Base-by-base conservation (phyloP, 1,139 yeast genomes). In the Pichia sp. region DNA sequence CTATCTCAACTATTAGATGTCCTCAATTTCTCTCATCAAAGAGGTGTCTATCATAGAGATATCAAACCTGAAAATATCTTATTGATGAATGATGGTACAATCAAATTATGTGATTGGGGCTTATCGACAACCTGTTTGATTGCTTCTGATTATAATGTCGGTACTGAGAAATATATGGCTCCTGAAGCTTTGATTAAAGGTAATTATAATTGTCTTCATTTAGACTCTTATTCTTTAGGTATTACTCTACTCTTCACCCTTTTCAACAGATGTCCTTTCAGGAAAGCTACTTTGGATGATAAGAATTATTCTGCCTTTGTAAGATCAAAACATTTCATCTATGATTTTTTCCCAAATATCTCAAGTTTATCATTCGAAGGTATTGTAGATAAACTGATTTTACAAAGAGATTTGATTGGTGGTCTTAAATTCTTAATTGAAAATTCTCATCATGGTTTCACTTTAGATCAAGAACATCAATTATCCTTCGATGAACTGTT, bases 201-300 rank as follows among this genome's bases (percentile, higher is more conserved):
- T 64, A 53, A 67, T 59, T 79, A 91, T 6, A 63, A 73, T 36
- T 74, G 84, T 7, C 73, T 22, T 52, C 65, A 43, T 60, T 84
- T 89, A 34, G 96, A 88, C 59, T 69, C 82, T 25, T 88, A 96
- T 96, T 83, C 95, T 1, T 63, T 88, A 44, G 95, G 94, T 1
- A 79, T 88, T 21, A 77, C 77, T 3, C 45, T 74, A 28, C 58
- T 74, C 44, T 69, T 72, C 28, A 62, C 73, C 4, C 61, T 73
- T 38, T 74, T 72, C 56, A 77, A 78, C 15, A 68, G 67, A 39
- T 61, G 63, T 41, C 62, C 63, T 8, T 60, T 60, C 46, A 51
- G 60, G 42, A 59, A 57, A 42, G 61, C 62, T 2, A 34, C 41
- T 17, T 24, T 37, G 3, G 34, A 49, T 8, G 63, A 60, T 45